These are phyloP conservation scores for Epichloe amarillans DNA, from an alignment of 2,329 filamentous ascomycete species.

Conservation along the genomic window DNA sequence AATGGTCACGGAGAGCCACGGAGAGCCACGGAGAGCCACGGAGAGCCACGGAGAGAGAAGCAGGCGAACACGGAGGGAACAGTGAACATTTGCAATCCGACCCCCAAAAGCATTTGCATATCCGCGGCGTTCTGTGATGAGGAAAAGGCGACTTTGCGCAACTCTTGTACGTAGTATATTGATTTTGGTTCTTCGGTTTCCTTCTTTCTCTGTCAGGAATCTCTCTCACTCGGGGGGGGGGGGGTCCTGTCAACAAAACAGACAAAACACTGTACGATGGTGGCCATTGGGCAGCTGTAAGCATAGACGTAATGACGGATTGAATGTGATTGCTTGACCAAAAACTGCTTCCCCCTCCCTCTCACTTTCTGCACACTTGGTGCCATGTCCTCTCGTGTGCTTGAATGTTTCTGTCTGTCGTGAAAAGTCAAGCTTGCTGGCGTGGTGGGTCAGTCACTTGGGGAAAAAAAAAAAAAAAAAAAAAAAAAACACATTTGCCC, in stretches of 20 bases:
- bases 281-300: neutral
- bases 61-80: neutral
- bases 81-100: neutral
- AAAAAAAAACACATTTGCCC: too few species aligned
- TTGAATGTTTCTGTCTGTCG: too few species aligned
- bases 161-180: neutral
- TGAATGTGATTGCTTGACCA: neutral
- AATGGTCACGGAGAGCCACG: neutral
- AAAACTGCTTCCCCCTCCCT: neutral
- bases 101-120: neutral
- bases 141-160: neutral
- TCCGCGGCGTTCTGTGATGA: neutral
- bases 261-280: constrained; percentile 1
- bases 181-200: neutral
- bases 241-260: neutral
- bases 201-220: neutral
- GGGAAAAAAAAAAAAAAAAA: too few species aligned
- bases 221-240: neutral
- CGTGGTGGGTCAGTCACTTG: too few species aligned
- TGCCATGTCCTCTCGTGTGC: too few species aligned
- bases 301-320: neutral
- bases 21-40: neutral
- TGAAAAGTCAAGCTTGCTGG: too few species aligned
- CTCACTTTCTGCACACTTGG: too few species aligned
- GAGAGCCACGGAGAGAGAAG: neutral